phyloP scores from a whole-genome alignment of 331 rosid species.

The Erythrophleum ivorense region DNA sequence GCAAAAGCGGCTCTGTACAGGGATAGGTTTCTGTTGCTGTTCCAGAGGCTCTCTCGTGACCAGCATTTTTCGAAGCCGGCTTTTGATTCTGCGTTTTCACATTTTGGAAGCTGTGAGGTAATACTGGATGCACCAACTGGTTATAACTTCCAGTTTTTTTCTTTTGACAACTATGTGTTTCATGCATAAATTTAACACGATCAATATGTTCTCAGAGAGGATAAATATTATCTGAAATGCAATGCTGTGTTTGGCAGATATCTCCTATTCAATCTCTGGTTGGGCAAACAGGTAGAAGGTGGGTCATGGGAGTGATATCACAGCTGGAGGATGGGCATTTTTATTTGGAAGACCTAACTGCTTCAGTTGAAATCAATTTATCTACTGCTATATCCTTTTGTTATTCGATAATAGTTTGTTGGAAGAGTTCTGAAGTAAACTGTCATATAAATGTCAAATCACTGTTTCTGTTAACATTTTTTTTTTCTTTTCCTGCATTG shows the following conservation, averaged over 20 bases:
- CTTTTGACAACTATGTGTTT: conserved; percentile 9
- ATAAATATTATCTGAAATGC: conserved; percentile 15
- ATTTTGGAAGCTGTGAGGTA: conserved; percentile 84
- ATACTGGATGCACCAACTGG: conserved; percentile 6
- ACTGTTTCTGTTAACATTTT: neutral
- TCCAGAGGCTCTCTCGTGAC: conserved; percentile 87
- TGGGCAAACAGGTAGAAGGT: conserved; percentile 79
- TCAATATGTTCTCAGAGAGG: conserved; percentile 22
- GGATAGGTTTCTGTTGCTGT: conserved; percentile 78
- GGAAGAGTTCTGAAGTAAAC: neutral
- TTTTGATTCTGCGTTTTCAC: conserved; percentile 68
- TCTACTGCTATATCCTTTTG: conserved; percentile 85
- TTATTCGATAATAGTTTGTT: conserved; percentile 8
- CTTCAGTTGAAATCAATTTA: conserved; percentile 81
- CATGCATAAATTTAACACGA: neutral
- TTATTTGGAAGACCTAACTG: conserved; percentile 92
- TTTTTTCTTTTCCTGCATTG: neutral
- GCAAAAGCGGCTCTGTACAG: conserved; percentile 71
- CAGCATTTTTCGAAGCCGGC: conserved; percentile 85
- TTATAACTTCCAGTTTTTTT: neutral
- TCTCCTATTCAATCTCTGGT: conserved; percentile 95
- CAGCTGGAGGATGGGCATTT: conserved; percentile 95
- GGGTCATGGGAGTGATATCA: conserved; percentile 96
- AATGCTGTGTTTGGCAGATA: conserved; percentile 59
- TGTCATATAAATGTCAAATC: neutral